Base-by-base conservation (phyloP, 495 filamentous ascomycete genomes). In the Chaetomium fimeti region DNA sequence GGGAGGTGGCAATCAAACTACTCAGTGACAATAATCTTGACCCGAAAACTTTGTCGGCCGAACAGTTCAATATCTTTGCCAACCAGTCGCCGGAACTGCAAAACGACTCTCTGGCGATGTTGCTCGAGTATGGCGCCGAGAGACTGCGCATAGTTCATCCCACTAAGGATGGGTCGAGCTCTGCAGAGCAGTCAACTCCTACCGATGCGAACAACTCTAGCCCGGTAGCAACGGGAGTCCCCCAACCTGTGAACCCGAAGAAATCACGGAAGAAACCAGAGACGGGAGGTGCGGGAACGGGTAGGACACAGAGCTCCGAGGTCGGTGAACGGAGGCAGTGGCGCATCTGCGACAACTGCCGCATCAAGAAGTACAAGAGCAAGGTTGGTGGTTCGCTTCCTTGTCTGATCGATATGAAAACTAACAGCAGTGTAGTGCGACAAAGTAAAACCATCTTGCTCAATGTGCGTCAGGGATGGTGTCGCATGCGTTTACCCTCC, bases 21-120 rank as follows among this genome's bases (percentile, higher is more conserved):
- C 79, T 82, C 12, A 60, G 12, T 2, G 71, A 70, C 5, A 64
- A 57, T 16, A 68, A 64, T 25, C 69, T 82, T 25, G 77, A 82
- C 49, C 79, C 78, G 2, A 55, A 64, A 20, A 77, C 78, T 0
- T 68, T 83, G 2, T 79, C 79, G 0, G 36, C 70, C 5, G 79
- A 83, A n/a, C 80, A 83, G 42, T 81, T 83, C 51, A 78, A 68
- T 51, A 83, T 82, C 22, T 82, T 83, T 59, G 75, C 78, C 18
- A 83, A 83, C 42, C 80, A 83, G 64, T 75, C 78, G 1, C 77
- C 79, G 2, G 72, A 76, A 12, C 58, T 82, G 53, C 80, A 83
- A 59, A 55, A 70, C n/a, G 72, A 74, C 16, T 83, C 80, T 0
- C 58, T 83, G 40, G 72, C 69, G 0, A 79, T 83, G 79, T 69